Evolutionary conservation across 1,284 basidiomycete genomes (phyloP).

Genomic region (Dichomitus squalens): DNA sequence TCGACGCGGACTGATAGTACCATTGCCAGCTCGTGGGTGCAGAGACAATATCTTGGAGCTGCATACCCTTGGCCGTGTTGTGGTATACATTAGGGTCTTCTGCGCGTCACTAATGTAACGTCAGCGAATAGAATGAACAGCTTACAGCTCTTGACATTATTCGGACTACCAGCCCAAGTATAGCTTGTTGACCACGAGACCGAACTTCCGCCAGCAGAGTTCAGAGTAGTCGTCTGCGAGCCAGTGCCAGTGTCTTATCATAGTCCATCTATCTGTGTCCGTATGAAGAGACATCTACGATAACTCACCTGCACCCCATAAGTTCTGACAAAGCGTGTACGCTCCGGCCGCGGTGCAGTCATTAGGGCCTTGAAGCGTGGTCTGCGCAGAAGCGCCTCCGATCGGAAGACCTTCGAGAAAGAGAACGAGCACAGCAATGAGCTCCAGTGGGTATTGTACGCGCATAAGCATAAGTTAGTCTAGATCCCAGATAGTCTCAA

Average conservation of each 20-base stretch:
- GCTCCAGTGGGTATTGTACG: not conserved
- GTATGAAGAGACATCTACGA: not conserved
- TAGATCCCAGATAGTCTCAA: not conserved
- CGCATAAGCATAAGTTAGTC: constrained; percentile 5
- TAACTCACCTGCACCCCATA: constrained; percentile 51
- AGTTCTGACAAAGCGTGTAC: constrained; percentile 57
- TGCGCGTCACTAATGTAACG: not conserved
- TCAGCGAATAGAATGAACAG: not conserved
- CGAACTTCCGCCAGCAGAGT: constrained; percentile 40
- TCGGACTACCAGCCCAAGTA: constrained; percentile 54
- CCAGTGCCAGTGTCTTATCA: constrained; percentile 46
- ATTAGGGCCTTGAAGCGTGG: constrained; percentile 19
- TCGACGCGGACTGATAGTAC: constrained; percentile 48
- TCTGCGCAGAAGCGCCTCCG: not conserved
- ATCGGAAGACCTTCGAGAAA: not conserved
- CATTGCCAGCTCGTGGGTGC: constrained; percentile 56
- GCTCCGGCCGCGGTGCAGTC: constrained; percentile 49
- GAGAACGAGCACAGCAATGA: constrained; percentile 4
- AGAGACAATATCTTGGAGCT: constrained; percentile 45
- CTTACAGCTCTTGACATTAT: constrained; percentile 60
- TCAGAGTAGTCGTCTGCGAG: constrained; percentile 50
- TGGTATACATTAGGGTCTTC: constrained; percentile 46
- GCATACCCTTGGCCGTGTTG: constrained; percentile 47
- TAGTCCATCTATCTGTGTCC: not conserved
- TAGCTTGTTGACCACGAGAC: constrained; percentile 58